Evolutionary conservation across 768 basidiomycete species (phyloP).

Genomic region (Hericium alpestre): DNA sequence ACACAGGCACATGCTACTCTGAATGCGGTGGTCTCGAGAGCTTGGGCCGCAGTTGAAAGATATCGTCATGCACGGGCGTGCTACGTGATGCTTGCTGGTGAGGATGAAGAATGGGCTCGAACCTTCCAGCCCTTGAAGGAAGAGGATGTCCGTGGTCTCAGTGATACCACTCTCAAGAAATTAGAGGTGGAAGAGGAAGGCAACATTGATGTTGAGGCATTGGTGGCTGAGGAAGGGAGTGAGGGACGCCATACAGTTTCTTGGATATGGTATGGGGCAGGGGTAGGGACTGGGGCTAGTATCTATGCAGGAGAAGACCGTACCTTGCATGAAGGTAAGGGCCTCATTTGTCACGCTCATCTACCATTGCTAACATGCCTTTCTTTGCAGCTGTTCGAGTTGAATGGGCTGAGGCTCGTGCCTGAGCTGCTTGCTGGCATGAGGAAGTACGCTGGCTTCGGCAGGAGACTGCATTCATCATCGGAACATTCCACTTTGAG

Average conservation of each 20-base stretch:
- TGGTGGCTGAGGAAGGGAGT: background rate
- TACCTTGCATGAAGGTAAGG: background rate
- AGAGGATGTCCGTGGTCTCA: background rate
- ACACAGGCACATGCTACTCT: conserved; percentile 2
- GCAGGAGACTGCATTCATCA: background rate
- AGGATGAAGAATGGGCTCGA: background rate
- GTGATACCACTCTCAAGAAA: background rate
- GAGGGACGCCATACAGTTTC: background rate
- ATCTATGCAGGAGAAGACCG: background rate
- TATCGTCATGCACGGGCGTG: background rate
- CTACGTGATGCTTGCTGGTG: background rate
- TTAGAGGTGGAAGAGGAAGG: background rate
- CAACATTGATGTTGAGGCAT: background rate
- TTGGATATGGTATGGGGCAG: background rate
- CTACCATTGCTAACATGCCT: background rate
- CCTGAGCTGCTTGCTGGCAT: background rate
- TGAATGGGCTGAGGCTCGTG: background rate
- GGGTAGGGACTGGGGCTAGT: background rate
- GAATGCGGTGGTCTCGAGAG: background rate
- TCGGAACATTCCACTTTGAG: background rate
- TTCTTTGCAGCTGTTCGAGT: background rate
- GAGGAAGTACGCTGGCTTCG: background rate
- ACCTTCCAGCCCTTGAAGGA: background rate
- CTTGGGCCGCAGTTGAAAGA: background rate
- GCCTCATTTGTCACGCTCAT: background rate